Conservation (phyloP, 495 filamentous ascomycete species). For the Aspergillus mulundensis region DNA sequence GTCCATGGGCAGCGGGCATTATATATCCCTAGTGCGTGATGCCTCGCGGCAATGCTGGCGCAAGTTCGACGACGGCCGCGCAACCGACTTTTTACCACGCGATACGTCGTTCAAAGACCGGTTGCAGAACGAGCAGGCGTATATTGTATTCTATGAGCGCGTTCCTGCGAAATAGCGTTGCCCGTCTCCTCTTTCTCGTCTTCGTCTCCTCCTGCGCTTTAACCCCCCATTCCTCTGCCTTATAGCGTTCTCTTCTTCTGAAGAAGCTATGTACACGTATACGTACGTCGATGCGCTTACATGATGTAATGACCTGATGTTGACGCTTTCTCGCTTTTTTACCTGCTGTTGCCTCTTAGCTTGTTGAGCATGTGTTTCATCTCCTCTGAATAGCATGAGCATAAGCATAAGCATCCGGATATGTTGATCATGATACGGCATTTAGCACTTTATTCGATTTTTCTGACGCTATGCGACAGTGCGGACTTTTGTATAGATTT, state of each 20-base stretch:
- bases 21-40: conserved; percentile 63
- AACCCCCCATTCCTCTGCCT: not conserved
- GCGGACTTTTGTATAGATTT: conserved; percentile 4
- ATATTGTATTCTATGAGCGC: conserved; percentile 64
- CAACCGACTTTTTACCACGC: conserved; percentile 54
- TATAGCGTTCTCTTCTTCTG: not conserved
- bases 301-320: conserved; percentile 8
- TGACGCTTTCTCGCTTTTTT: not conserved
- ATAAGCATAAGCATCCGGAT: not conserved
- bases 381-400: not conserved
- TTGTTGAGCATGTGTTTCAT: not conserved
- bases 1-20: conserved; percentile 64
- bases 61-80: conserved; percentile 60
- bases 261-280: not conserved
- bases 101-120: conserved; percentile 43
- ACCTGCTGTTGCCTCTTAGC: not conserved
- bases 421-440: conserved; percentile 13
- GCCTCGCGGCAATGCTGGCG: conserved; percentile 58
- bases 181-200: not conserved
- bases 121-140: conserved; percentile 61
- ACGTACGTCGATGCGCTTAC: conserved; percentile 1
- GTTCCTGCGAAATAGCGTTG: conserved; percentile 43
- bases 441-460: not conserved
- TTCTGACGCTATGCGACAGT: not conserved
- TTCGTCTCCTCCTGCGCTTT: not conserved